Base-by-base conservation (phyloP, 768 basidiomycete species). In the Tulasnella sp. region DNA sequence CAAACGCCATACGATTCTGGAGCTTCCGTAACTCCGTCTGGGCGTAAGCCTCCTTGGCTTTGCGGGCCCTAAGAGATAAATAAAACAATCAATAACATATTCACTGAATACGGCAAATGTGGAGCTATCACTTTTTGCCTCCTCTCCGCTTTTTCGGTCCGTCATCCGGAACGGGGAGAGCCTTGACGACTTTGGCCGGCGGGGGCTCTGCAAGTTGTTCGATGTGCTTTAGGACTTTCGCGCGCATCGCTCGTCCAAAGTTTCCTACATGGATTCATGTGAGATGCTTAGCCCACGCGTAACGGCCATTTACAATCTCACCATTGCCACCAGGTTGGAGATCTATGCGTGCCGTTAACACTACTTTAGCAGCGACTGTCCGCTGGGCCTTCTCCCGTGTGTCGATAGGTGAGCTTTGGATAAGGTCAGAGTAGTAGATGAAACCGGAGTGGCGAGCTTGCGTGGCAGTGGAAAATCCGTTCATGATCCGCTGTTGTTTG, bases 11-110 rank as follows among this genome's bases (percentile, higher is more conserved):
- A 49, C 96, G 83, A 70, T 99, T 99, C 73, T 98, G 95, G 64
- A 96, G 76, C 73, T 98, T 98, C 63, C 93, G 84, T 47, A 99
- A 76, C 70, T 99, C 96, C 1, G 96, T 98, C 72, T 92, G 88
- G 3, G 92, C 93, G 68, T 94, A 94, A 1, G 92, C 93, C 72
- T 98, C 96, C 69, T 99, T 99, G n/a, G 92, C 88, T 70, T 97
- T 95, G 48, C 96, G 83, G 1, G 95, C 96, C 7, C 94, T 96
- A 64, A 2, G 15, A 23, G 26, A 45, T 51, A 21, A 58, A 42
- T 56, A 23, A 44, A 63, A 19, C 4, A 56, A 51, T 15, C 32
- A 58, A 51, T 29, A 54, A 9, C 32, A 32, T 61, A 49, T 17
- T 32, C 19, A 48, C 19, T 24, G 5, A 17, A 32, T 5, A 11